A percentile compares a stretch with the other conserved stretches of the same genome.
phyloP scores from a whole-genome alignment of 164 flowering plant species.

The Buxus sempervirens region DNA sequence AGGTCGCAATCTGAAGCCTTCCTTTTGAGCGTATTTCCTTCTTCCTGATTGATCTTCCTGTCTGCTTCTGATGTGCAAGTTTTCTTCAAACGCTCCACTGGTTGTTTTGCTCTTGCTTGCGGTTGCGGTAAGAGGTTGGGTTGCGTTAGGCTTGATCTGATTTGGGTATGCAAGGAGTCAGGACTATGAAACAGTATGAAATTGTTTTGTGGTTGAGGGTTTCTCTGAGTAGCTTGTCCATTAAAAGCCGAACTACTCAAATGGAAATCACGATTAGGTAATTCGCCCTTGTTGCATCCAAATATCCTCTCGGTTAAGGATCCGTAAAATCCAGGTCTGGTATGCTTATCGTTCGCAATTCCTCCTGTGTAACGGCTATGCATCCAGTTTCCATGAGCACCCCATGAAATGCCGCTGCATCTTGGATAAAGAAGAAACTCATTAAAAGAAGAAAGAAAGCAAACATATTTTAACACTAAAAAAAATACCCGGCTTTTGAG shows the following conservation, averaged over 20 bases:
- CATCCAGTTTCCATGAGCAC: constrained; percentile 24
- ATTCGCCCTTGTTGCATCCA: constrained; percentile 4
- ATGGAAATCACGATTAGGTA: constrained; percentile 7
- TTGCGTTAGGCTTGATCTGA: constrained; percentile 7
- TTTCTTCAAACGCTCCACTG: not conserved
- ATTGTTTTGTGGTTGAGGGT: constrained; percentile 7
- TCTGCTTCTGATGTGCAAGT: constrained; percentile 1
- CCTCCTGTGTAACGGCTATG: constrained; percentile 10
- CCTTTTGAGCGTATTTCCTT: constrained; percentile 25
- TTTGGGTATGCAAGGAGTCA: constrained; percentile 17
- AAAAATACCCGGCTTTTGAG: not conserved
- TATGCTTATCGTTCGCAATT: not conserved
- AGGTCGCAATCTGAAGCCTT: constrained; percentile 33
- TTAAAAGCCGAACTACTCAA: constrained; percentile 9
- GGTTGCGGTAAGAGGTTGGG: constrained; percentile 9
- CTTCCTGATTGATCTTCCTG: constrained; percentile 7
- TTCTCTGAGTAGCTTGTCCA: constrained; percentile 11
- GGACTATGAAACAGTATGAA: constrained; percentile 7
- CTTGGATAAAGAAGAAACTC: constrained; percentile 12
- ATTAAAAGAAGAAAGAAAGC: not conserved
- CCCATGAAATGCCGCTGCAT: constrained; percentile 40
- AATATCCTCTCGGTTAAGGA: constrained; percentile 20
- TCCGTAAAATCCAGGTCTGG: constrained; percentile 19
- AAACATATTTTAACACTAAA: not conserved
- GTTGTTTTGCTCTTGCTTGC: constrained; percentile 14